Base-by-base conservation (phyloP, 2,329 filamentous ascomycete genomes). In the Zasmidium cellare region DNA sequence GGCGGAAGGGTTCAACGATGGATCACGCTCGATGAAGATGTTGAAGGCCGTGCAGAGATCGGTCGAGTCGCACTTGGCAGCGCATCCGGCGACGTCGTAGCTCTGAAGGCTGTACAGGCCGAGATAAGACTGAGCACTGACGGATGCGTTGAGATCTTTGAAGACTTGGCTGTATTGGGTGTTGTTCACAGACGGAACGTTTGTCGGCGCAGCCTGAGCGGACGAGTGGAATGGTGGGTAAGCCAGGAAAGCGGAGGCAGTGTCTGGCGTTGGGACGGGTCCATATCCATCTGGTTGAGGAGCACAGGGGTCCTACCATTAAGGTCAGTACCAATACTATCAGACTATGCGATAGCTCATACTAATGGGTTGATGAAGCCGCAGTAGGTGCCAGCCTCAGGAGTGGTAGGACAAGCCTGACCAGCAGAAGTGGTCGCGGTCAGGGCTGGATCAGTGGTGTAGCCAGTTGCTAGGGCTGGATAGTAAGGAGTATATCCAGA, bases 281-380 rank as follows among this genome's bases (percentile, higher is more conserved):
- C 70, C 73, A 50, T 71, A 69, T 19, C 67, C 71, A 53, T 74
- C 70, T 14, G 73, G 72, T 59, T 76, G 73, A 56, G 71, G 67
- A 20, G 72, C 68, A 59, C 73, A 76, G 48, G 72, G 64, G 50
- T 75, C 73, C 35, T 41, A n/a, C 16, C 35, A 41, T 41, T 14
- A 41, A 41, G n/a, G 35, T 18, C 12, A 16, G 35, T 41, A 18
- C 5, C n/a, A n/a, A n/a, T n/a, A n/a, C n/a, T n/a, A n/a, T n/a
- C n/a, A n/a, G n/a, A n/a, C n/a, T n/a, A n/a, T n/a, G n/a, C n/a
- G n/a, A n/a, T n/a, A n/a, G n/a, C n/a, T n/a, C n/a, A n/a, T 41
- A 41, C 35, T 22, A 72, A 63, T 7, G 73, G 73, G 59, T 74
- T 74, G 64, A 74, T 71, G 62, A 74, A 75, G 20, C 73, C 72